These are phyloP conservation scores for Fragaria nilgerrensis DNA, from an alignment of 306 rosid species.

Conservation along the genomic window DNA sequence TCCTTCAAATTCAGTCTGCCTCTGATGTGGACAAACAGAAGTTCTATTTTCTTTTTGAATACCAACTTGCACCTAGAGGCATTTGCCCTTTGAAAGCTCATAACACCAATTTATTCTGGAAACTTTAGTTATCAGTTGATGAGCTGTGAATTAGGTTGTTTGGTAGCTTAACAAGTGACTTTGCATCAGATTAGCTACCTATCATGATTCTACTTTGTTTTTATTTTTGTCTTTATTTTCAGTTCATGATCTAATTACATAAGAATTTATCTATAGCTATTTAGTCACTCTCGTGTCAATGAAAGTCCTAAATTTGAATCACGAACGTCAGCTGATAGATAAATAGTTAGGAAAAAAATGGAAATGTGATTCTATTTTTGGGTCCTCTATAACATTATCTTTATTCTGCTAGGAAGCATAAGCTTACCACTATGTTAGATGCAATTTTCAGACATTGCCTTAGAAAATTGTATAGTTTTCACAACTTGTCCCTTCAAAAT, in stretches of 20 bases:
- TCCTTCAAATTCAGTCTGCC: not conserved
- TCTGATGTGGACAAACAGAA: not conserved
- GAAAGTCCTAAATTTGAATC: not conserved
- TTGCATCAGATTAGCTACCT: not conserved
- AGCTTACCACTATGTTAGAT: not conserved
- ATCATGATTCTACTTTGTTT: not conserved
- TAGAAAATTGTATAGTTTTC: not conserved
- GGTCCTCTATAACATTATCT: not conserved
- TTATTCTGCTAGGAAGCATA: not conserved
- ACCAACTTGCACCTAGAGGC: constrained; percentile 1
- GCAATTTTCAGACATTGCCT: not conserved
- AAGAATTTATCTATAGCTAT: not conserved
- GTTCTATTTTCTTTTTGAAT: not conserved
- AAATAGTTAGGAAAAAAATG: too few species aligned
- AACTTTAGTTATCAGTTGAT: not conserved
- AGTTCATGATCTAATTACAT: not conserved
- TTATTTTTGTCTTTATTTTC: not conserved
- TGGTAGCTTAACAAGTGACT: not conserved
- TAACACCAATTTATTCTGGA: not conserved
- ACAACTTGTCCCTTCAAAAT: not conserved
- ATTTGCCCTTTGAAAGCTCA: not conserved
- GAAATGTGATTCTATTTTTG: not conserved
- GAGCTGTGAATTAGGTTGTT: constrained; percentile 1
- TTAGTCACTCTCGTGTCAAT: too few species aligned
- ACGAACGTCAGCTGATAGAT: not conserved